Evolutionary conservation across 2,329 filamentous ascomycete genomes (phyloP).

Genomic region (Bimuria novae-zelandiae): DNA sequence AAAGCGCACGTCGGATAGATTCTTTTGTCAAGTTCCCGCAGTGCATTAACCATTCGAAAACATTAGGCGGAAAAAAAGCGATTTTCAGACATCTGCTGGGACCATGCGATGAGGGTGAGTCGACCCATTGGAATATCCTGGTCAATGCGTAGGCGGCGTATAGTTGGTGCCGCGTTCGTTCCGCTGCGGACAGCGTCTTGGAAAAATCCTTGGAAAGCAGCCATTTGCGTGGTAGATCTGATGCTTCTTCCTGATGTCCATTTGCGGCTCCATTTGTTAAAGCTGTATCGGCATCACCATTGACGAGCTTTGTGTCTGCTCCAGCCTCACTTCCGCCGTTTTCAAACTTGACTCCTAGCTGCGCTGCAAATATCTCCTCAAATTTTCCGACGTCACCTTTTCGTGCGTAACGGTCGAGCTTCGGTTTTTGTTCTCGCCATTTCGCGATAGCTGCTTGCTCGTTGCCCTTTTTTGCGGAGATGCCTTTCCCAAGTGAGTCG

Average conservation of each 20-base stretch:
- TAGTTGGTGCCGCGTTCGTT: constrained; percentile 64
- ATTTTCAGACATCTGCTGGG: constrained; percentile 41
- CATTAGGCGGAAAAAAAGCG: constrained; percentile 54
- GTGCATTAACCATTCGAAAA: constrained; percentile 64
- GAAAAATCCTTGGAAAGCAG: constrained; percentile 41
- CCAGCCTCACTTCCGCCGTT: constrained; percentile 10
- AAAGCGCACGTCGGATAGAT: constrained; percentile 50
- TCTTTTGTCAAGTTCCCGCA: constrained; percentile 56
- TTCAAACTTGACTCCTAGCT: constrained; percentile 43
- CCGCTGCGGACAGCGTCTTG: constrained; percentile 42
- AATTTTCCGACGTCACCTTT: constrained; percentile 48
- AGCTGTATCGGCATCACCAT: constrained; percentile 11
- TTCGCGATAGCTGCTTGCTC: constrained; percentile 22
- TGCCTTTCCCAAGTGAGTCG: constrained; percentile 73
- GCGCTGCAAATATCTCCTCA: constrained; percentile 46
- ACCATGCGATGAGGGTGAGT: constrained; percentile 14
- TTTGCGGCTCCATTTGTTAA: constrained; percentile 28
- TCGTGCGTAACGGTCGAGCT: constrained; percentile 44
- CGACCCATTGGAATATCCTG: constrained; percentile 51
- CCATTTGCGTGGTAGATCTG: constrained; percentile 54
- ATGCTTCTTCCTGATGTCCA: constrained; percentile 18
- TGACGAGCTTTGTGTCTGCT: background rate
- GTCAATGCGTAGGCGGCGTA: constrained; percentile 63
- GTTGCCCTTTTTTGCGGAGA: constrained; percentile 25
- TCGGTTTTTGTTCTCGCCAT: constrained; percentile 35